Evolutionary conservation across 164 flowering plant species (phyloP), one percentile per base, ranked within the genome.

Genomic region (Piper betle): DNA sequence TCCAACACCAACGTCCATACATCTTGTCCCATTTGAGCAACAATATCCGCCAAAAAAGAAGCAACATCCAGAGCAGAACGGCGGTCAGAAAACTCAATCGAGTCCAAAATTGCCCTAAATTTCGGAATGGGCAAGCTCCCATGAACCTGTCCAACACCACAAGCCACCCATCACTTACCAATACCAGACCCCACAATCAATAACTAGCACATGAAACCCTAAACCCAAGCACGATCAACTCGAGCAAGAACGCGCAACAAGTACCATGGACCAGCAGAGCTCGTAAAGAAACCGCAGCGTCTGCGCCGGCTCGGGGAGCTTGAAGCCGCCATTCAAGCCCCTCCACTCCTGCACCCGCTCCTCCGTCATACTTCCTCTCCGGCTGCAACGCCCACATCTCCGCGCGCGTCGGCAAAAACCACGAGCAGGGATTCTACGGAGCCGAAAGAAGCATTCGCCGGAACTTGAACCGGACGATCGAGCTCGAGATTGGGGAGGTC

Each of bases 21-120:
- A 70, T 92, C 98, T 69, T 74, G 89, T 65, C 97, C 93, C 88
- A 92, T 83, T 74, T 87, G 98, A 39, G 96, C 71, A 16, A 89
- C 78, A 55, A 87, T 72, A 79, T 92, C 98, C 0, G 96, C 96
- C 9, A 92, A 83, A 76, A 67, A 57, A 11, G 96, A 92, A 39
- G 80, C 81, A 64, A 83, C 25, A 60, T 82, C 93, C 60, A 74
- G 83, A 3, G 65, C 73, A 0, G 85, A 71, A 8, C 54, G 71
- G 42, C 68, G 73, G 13, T 86, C 96, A 48, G 66, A 56, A 71
- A 87, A 89, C 62, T 79, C 85, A 52, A 86, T 90, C 6, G 83
- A 78, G 42, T 89, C 91, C 74, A 92, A 67, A 3, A 81, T 84
- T 39, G 66, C 66, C 74, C 80, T 87, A 71, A 93, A 92, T 77